These are phyloP conservation scores for Bisporella sp. DNA, from an alignment of 2,329 filamentous ascomycete species.

Conservation along the genomic window DNA sequence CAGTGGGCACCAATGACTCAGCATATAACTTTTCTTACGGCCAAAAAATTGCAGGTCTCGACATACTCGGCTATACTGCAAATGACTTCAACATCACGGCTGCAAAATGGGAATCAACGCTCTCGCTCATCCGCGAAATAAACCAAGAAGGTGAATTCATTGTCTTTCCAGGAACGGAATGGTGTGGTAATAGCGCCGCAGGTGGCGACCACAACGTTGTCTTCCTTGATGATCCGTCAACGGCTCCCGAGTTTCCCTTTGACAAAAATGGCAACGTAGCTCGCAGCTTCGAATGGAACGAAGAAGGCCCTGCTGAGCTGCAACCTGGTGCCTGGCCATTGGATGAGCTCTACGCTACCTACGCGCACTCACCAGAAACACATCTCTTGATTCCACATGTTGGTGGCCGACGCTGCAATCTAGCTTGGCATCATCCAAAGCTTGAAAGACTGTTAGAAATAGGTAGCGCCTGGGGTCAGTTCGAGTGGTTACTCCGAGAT, in stretches of 20 bases:
- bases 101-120: slow-evolving; percentile 24
- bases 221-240: slow-evolving; percentile 26
- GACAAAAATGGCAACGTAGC: slow-evolving; percentile 28
- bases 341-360: slow-evolving; percentile 31
- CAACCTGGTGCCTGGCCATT: slow-evolving; percentile 19
- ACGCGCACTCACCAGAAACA: slow-evolving; percentile 25
- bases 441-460: slow-evolving; percentile 31
- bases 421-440: slow-evolving; percentile 30
- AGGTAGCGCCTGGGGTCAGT: slow-evolving; percentile 30
- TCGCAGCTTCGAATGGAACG: slow-evolving; percentile 32
- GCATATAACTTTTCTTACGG: slow-evolving; percentile 33
- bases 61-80: slow-evolving; percentile 32
- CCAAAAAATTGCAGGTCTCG: slow-evolving; percentile 29
- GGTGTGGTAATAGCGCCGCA: slow-evolving; percentile 30
- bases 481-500: slow-evolving; percentile 30
- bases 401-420: slow-evolving; percentile 28
- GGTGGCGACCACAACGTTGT: slow-evolving; percentile 30
- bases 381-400: slow-evolving; percentile 32
- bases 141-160: slow-evolving; percentile 23
- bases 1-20: slow-evolving; percentile 30
- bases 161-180: slow-evolving; percentile 29
- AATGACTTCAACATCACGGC: slow-evolving; percentile 34
- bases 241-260: slow-evolving; percentile 25
- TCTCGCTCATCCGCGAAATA: slow-evolving; percentile 16
- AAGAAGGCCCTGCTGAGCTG: slow-evolving; percentile 27